Conservation (phyloP, 2,329 filamentous ascomycete species). For the Trichoderma simmonsii region DNA sequence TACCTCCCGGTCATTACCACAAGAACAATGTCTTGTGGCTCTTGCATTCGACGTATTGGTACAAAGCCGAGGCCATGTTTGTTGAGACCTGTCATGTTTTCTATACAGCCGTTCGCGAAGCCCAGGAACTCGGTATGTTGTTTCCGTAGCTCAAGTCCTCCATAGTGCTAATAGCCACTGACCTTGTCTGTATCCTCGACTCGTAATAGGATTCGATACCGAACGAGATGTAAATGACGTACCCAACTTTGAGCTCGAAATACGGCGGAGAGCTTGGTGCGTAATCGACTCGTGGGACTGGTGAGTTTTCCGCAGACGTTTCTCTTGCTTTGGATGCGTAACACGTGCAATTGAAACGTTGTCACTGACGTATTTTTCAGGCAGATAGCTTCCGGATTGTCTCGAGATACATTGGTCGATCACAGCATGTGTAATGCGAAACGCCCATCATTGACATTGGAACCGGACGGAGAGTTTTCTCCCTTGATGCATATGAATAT, state of each 20-base stretch:
- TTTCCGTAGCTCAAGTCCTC: not conserved
- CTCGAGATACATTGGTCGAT: conserved; percentile 31
- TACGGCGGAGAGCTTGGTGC: conserved; percentile 33
- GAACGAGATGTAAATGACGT: conserved; percentile 23
- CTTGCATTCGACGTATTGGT: conserved; percentile 33
- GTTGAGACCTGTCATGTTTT: conserved; percentile 33
- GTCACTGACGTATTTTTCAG: conserved; percentile 20
- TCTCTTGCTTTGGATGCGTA: not conserved
- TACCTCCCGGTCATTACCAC: conserved; percentile 30
- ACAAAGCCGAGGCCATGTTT: conserved; percentile 33
- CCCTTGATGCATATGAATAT: conserved; percentile 33
- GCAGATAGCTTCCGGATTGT: conserved; percentile 35
- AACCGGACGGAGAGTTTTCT: conserved; percentile 26
- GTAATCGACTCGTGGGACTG: conserved; percentile 35
- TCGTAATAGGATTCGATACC: conserved; percentile 24
- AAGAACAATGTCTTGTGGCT: conserved; percentile 30
- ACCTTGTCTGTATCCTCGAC: not conserved
- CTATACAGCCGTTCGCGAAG: conserved; percentile 32
- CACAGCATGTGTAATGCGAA: conserved; percentile 28
- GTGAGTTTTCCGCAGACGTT: conserved; percentile 21
- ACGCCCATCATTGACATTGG: conserved; percentile 30
- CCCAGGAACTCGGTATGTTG: conserved; percentile 28
- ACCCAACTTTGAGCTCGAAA: conserved; percentile 32
- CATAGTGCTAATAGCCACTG: not conserved
- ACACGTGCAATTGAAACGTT: not conserved